A percentile compares a stretch with the other conserved stretches of the same genome.
Conservation (phyloP, 2,329 filamentous ascomycete genomes). For the Fusarium veterinarium region DNA sequence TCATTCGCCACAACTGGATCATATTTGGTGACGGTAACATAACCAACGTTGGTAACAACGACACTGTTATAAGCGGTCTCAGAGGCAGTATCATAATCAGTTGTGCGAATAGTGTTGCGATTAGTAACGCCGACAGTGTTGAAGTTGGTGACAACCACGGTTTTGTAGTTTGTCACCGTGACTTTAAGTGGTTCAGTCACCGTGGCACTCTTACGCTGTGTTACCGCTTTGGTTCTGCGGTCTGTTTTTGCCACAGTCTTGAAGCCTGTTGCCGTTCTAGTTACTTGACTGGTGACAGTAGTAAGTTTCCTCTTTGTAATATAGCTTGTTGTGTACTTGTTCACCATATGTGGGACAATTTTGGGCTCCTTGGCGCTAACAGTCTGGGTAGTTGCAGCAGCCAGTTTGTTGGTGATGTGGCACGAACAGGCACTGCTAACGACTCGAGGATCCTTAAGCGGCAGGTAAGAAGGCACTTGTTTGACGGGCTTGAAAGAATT, state of each 20-base stretch:
- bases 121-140: background rate
- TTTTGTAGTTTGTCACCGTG: background rate
- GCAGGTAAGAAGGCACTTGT: background rate
- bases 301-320: background rate
- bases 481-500: background rate
- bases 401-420: background rate
- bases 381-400: background rate
- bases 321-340: background rate
- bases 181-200: background rate
- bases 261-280: background rate
- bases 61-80: background rate
- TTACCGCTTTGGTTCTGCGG: background rate
- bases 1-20: background rate
- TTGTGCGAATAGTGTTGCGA: background rate
- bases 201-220: background rate
- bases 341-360: background rate
- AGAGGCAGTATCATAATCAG: background rate
- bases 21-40: background rate
- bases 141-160: background rate
- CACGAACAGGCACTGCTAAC: background rate
- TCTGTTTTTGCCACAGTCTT: background rate
- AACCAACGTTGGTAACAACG: background rate
- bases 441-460: background rate
- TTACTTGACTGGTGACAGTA: accelerated
- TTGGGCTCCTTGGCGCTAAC: background rate